A percentile compares a stretch with the other conserved stretches of the same genome.
Conservation (phyloP, 2,329 filamentous ascomycete species). For the Colletotrichum brevisporum region DNA sequence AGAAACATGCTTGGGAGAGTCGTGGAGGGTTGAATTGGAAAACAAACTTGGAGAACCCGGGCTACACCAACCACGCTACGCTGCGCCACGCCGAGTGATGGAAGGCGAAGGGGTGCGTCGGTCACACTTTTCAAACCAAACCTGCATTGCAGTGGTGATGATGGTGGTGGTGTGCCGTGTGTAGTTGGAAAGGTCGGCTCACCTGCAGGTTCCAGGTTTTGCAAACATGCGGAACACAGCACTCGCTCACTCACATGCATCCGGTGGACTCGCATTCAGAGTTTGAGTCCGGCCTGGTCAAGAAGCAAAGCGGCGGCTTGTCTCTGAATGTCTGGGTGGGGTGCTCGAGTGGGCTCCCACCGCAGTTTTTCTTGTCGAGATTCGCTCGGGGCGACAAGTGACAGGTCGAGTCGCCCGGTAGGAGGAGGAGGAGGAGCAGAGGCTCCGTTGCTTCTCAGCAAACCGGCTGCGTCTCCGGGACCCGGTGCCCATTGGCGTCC, state of each 20-base stretch:
- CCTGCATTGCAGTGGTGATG: slow-evolving; percentile 29
- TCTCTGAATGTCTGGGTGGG: slow-evolving; percentile 15
- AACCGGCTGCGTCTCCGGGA: slow-evolving; percentile 40
- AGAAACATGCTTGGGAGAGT: background rate
- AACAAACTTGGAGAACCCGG: background rate
- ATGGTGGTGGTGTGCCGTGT: slow-evolving; percentile 4
- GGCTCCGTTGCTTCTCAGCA: slow-evolving; percentile 17
- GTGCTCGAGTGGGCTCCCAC: slow-evolving; percentile 19
- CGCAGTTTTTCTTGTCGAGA: slow-evolving; percentile 9
- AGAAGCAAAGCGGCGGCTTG: slow-evolving; percentile 18
- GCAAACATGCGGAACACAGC: slow-evolving; percentile 15
- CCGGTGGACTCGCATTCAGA: background rate
- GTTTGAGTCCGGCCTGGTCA: background rate
- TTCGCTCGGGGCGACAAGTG: slow-evolving; percentile 23
- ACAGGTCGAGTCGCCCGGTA: slow-evolving; percentile 18
- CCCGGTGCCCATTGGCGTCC: slow-evolving; percentile 28
- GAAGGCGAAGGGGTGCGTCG: slow-evolving; percentile 28
- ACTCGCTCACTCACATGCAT: slow-evolving; percentile 14
- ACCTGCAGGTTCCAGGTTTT: slow-evolving; percentile 5
- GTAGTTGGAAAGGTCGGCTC: slow-evolving; percentile 7
- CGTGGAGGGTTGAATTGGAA: background rate
- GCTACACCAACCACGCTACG: background rate
- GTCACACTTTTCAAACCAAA: slow-evolving; percentile 36
- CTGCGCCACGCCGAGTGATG: slow-evolving; percentile 31
- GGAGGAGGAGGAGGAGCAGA: slow-evolving; percentile 1